Base-by-base conservation (phyloP, 2,329 filamentous ascomycete genomes). In the Trichoderma lentiforme region DNA sequence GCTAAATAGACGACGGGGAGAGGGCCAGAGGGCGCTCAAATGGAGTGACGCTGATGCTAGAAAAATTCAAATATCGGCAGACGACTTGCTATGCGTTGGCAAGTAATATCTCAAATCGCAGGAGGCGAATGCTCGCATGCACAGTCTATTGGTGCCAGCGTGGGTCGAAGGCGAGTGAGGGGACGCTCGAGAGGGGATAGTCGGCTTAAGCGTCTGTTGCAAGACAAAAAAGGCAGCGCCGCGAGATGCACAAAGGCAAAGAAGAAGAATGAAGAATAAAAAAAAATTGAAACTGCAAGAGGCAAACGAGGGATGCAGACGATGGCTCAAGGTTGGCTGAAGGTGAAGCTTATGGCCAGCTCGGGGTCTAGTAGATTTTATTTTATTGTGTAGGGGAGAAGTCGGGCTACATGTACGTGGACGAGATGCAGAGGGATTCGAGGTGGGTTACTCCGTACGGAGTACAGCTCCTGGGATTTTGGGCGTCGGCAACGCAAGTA, bases 81-180 rank as follows among this genome's bases (percentile, higher is more conserved):
- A 61, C 60, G 57, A 28, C 57, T 70, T 15, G 57, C 57, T 32
- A 58, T 70, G 66, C 66, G 66, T 56, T 71, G 68, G 68, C 58
- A 57, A 61, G 53, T 60, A 47, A 14, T 47, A 26, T 43, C 28
- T 36, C 34, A 69, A 61, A 30, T n/a, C 26, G 53, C 18, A 71
- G 32, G 60, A 58, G 60, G 68, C 58, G 68, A 71, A 56, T 71
- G 43, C 47, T 62, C 68, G 68, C 68, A 70, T 70, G 68, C 43
- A 71, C 68, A 39, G 32, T 57, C 68, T 63, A 64, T 71, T 71
- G 68, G 68, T 57, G 43, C 66, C 60, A 57, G 60, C 68, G 68
- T 63, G 60, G 60, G 68, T 57, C 68, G 68, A 64, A 64, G 66
- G 68, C 68, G 68, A 71, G 68, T 71, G 68, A 71, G 68, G 68